phyloP scores from a whole-genome alignment of 1,139 yeast genomes.

The Yamadazyma spencermartinsiae region DNA sequence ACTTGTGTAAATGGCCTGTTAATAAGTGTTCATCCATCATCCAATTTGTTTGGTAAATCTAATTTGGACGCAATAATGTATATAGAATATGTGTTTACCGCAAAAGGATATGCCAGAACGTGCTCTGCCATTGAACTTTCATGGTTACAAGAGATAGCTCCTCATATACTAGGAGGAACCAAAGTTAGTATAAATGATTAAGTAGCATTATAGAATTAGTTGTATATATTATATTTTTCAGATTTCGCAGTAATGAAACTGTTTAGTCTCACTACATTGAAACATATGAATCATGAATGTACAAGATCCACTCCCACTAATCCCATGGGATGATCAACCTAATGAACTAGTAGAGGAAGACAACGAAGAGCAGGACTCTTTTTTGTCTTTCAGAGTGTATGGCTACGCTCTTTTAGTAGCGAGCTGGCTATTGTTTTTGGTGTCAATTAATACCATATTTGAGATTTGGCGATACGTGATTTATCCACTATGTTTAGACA shows the following conservation, averaged over 20 bases:
- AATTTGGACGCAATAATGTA: conserved; percentile 88
- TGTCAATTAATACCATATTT: conserved; percentile 45
- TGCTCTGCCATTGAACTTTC: conserved; percentile 81
- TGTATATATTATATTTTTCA: background rate
- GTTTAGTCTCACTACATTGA: too few species aligned
- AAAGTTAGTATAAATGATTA: conserved; percentile 28
- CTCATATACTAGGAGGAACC: conserved; percentile 56
- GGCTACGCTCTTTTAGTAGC: conserved; percentile 39
- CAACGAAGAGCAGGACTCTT: background rate
- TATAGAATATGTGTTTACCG: conserved; percentile 89
- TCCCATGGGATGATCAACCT: conserved; percentile 15
- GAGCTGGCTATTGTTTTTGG: conserved; percentile 43
- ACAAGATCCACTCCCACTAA: conserved; percentile 17
- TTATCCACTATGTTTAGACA: conserved; percentile 23
- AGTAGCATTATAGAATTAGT: conserved; percentile 2
- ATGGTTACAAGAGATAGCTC: conserved; percentile 87
- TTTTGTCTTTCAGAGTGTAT: conserved; percentile 15
- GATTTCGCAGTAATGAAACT: background rate
- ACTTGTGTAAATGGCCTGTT: conserved; percentile 80
- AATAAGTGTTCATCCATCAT: conserved; percentile 89
- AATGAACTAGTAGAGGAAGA: conserved; percentile 3
- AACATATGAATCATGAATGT: conserved; percentile 4
- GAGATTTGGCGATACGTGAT: conserved; percentile 47
- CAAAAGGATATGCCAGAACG: conserved; percentile 88
- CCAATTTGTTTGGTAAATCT: conserved; percentile 77